These are phyloP conservation scores for Coniochaeta pulveracea DNA, from an alignment of 2,329 filamentous ascomycete species.

Conservation along the genomic window DNA sequence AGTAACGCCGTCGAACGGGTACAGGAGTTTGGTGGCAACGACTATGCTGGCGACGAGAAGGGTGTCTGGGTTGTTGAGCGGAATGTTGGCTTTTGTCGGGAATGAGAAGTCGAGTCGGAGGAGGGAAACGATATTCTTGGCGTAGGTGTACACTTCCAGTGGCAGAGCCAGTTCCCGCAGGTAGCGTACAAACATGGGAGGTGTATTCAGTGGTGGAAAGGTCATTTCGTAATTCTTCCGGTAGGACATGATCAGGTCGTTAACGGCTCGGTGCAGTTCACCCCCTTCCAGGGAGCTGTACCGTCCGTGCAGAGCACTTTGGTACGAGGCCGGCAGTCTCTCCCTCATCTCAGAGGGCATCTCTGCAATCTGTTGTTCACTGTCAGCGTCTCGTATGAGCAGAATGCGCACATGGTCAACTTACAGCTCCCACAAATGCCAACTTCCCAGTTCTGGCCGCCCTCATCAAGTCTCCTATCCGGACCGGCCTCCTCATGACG, in stretches of 20 bases:
- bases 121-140: conserved; percentile 41
- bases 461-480: conserved; percentile 57
- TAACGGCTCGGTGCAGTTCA: conserved; percentile 52
- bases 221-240: conserved; percentile 55
- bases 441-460: conserved; percentile 61
- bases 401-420: conserved; percentile 12
- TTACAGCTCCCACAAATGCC: conserved; percentile 57
- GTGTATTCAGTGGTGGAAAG: conserved; percentile 63
- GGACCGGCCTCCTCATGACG: conserved; percentile 65
- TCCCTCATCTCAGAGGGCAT: conserved; percentile 55
- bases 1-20: conserved; percentile 55
- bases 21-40: conserved; percentile 66
- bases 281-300: conserved; percentile 34
- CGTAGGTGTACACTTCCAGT: conserved; percentile 51
- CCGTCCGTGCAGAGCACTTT: conserved; percentile 42
- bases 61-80: conserved; percentile 60
- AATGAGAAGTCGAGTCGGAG: conserved; percentile 47
- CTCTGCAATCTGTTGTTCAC: conserved; percentile 32
- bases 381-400: neutral
- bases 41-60: conserved; percentile 61
- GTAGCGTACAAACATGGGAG: conserved; percentile 57
- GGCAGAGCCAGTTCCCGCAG: conserved; percentile 65
- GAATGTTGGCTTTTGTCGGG: conserved; percentile 30
- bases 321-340: conserved; percentile 51
- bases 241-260: conserved; percentile 53